Percentiles rank a stretch among this genome's conserved stretches.
These are phyloP conservation scores for Chondrostereum purpureum DNA, from an alignment of 1,284 basidiomycete species.

Conservation along the genomic window DNA sequence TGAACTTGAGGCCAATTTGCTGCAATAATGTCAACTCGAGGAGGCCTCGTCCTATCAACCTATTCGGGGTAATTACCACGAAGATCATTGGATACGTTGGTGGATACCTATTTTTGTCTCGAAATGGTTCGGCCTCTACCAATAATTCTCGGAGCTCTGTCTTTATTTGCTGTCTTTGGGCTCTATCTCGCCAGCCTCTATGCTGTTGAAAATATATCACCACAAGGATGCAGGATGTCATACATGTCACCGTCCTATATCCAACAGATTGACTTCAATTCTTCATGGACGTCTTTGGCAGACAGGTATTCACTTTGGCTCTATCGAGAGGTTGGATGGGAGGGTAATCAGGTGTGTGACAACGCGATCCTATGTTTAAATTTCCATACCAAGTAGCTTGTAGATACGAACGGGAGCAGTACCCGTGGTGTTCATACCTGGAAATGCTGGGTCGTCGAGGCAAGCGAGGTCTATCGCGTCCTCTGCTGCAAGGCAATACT, in stretches of 20 bases:
- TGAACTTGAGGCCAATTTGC: too few relatives aligned
- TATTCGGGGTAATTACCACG: too few relatives aligned
- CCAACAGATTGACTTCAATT: constrained; percentile 55
- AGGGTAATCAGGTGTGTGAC: constrained; percentile 49
- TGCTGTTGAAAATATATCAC: constrained; percentile 44
- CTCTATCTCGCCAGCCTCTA: constrained; percentile 36
- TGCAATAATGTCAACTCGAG: too few relatives aligned
- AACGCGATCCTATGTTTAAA: too few relatives aligned
- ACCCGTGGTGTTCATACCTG: constrained; percentile 94
- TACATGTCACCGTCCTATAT: constrained; percentile 94
- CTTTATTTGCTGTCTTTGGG: constrained; percentile 24
- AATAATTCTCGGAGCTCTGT: constrained; percentile 18
- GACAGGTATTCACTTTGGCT: constrained; percentile 80
- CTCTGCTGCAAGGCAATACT: constrained; percentile 80
- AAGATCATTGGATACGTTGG: too few relatives aligned
- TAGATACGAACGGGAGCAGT: constrained; percentile 42
- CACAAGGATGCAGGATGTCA: constrained; percentile 94
- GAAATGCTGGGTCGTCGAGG: constrained; percentile 92
- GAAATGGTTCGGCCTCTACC: constrained; percentile 10
- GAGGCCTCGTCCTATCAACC: too few relatives aligned
- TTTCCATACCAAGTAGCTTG: background rate
- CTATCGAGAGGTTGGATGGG: constrained; percentile 89
- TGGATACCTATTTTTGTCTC: too few relatives aligned
- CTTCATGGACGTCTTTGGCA: constrained; percentile 63
- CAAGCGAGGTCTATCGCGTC: constrained; percentile 95